These are phyloP conservation scores for Epichloe hybrida DNA, from an alignment of 2,329 filamentous ascomycete genomes.

Conservation along the genomic window DNA sequence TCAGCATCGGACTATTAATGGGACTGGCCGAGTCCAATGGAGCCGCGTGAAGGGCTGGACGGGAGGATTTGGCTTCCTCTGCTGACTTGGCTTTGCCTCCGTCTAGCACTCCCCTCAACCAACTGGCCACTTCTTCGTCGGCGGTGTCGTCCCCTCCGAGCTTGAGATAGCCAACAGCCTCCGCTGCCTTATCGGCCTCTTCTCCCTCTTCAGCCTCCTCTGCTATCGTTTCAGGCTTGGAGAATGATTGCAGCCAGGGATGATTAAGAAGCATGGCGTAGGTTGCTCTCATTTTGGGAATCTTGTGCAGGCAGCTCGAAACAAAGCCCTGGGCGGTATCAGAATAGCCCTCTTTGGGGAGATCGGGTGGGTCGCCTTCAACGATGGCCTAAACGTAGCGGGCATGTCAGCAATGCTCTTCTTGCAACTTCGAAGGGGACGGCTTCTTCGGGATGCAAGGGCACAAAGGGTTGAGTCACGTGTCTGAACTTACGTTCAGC, in stretches of 20 bases:
- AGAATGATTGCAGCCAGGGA: slow-evolving; percentile 67
- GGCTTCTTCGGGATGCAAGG: background rate
- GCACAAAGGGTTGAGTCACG: background rate
- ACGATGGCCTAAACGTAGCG: slow-evolving; percentile 65
- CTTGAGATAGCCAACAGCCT: slow-evolving; percentile 31
- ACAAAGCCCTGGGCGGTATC: slow-evolving; percentile 77
- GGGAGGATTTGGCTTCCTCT: slow-evolving; percentile 35
- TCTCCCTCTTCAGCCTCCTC: slow-evolving; percentile 56
- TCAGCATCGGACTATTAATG: slow-evolving; percentile 23
- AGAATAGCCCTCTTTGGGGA: slow-evolving; percentile 69
- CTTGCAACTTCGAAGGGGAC: too few relatives aligned
- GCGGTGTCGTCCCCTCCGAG: slow-evolving; percentile 29
- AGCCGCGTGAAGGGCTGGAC: slow-evolving; percentile 78
- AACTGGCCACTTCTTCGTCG: slow-evolving; percentile 73
- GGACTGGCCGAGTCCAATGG: slow-evolving; percentile 63
- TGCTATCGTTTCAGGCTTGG: slow-evolving; percentile 61
- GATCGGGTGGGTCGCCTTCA: slow-evolving; percentile 83
- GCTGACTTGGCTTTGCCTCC: slow-evolving; percentile 35
- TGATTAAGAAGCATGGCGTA: slow-evolving; percentile 84
- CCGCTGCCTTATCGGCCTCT: slow-evolving; percentile 28
- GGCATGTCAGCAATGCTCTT: slow-evolving; percentile 3
- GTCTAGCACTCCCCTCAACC: slow-evolving; percentile 64
- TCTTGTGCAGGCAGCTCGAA: slow-evolving; percentile 78
- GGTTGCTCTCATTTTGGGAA: slow-evolving; percentile 80
- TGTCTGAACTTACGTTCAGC: slow-evolving; percentile 57